phyloP scores from a whole-genome alignment of 2,329 filamentous ascomycete genomes.

The Talaromyces sp. region DNA sequence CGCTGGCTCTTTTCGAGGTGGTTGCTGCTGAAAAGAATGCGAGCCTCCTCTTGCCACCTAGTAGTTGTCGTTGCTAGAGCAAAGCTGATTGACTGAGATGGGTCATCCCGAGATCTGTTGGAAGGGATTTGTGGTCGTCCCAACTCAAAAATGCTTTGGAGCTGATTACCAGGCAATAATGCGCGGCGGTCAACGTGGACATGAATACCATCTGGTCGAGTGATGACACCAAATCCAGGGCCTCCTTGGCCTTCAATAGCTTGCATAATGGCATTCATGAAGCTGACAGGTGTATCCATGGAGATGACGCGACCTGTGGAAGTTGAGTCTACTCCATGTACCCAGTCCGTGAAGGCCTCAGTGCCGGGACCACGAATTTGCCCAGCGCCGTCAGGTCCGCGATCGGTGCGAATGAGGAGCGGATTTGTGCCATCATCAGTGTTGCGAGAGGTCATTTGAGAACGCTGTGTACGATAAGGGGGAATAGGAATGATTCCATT shows the following conservation, averaged over 20 bases:
- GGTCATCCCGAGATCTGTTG: slow-evolving; percentile 45
- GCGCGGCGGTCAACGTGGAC: slow-evolving; percentile 52
- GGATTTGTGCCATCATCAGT: slow-evolving; percentile 84
- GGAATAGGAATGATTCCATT: slow-evolving; percentile 39
- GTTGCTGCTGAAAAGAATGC: slow-evolving; percentile 71
- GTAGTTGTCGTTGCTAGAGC: slow-evolving; percentile 64
- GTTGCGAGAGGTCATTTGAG: slow-evolving; percentile 49
- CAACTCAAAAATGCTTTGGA: slow-evolving; percentile 49
- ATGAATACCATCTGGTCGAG: slow-evolving; percentile 51
- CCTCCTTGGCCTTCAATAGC: slow-evolving; percentile 48
- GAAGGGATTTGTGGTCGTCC: slow-evolving; percentile 30
- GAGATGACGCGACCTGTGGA: slow-evolving; percentile 44
- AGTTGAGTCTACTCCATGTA: slow-evolving; percentile 49
- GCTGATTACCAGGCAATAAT: slow-evolving; percentile 46
- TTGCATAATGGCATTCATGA: slow-evolving; percentile 57
- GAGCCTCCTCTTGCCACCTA: slow-evolving; percentile 86
- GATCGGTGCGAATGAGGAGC: slow-evolving; percentile 64
- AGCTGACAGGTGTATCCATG: slow-evolving; percentile 52
- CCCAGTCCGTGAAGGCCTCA: slow-evolving; percentile 51
- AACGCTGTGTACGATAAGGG: slow-evolving; percentile 44
- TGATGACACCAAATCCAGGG: slow-evolving; percentile 42
- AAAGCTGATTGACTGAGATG: slow-evolving; percentile 71
- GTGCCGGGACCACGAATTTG: slow-evolving; percentile 36
- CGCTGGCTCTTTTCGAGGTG: slow-evolving; percentile 66
- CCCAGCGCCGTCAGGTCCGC: slow-evolving; percentile 29